Evolutionary conservation across 2,329 filamentous ascomycete genomes (phyloP).

Genomic region (Hymenoscyphus fructigenus): DNA sequence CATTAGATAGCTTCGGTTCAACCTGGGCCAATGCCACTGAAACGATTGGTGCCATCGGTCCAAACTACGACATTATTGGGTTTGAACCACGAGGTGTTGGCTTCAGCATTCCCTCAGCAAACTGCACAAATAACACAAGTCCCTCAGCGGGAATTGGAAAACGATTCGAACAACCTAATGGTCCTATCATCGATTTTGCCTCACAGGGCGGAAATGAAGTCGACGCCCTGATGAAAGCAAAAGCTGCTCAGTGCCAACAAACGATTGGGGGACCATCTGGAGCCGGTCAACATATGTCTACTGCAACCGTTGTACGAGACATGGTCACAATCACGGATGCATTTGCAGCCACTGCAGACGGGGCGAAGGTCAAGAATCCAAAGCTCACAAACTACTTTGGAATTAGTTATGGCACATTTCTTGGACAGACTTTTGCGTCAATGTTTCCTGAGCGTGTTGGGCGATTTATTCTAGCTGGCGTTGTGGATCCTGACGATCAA

Average conservation of each 20-base stretch:
- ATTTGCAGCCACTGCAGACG: conserved; percentile 27
- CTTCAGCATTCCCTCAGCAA: conserved; percentile 18
- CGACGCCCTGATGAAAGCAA: not conserved
- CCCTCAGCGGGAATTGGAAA: not conserved
- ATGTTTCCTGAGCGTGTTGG: conserved; percentile 44
- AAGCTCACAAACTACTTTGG: conserved; percentile 44
- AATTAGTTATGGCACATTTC: conserved; percentile 46
- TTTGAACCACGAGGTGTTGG: conserved; percentile 49
- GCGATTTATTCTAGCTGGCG: conserved; percentile 37
- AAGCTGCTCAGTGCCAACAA: not conserved
- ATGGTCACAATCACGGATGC: conserved; percentile 9
- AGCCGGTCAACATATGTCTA: conserved; percentile 12
- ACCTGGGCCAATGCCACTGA: conserved; percentile 35
- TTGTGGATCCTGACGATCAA: conserved; percentile 28
- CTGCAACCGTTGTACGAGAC: conserved; percentile 8
- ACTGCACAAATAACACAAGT: conserved; percentile 12
- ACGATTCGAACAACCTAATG: not conserved
- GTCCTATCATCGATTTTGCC: not conserved
- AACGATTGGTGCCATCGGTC: conserved; percentile 40
- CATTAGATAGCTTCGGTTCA: conserved; percentile 25
- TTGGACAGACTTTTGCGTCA: conserved; percentile 44
- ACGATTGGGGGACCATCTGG: conserved; percentile 4
- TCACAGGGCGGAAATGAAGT: too few relatives aligned
- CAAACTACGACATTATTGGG: conserved; percentile 49
- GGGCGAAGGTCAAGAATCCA: not conserved